A percentile compares a stretch with the other conserved stretches of the same genome.
Evolutionary conservation across 2,329 filamentous ascomycete genomes (phyloP).

Genomic region (Paracoccidioides brasiliensis): DNA sequence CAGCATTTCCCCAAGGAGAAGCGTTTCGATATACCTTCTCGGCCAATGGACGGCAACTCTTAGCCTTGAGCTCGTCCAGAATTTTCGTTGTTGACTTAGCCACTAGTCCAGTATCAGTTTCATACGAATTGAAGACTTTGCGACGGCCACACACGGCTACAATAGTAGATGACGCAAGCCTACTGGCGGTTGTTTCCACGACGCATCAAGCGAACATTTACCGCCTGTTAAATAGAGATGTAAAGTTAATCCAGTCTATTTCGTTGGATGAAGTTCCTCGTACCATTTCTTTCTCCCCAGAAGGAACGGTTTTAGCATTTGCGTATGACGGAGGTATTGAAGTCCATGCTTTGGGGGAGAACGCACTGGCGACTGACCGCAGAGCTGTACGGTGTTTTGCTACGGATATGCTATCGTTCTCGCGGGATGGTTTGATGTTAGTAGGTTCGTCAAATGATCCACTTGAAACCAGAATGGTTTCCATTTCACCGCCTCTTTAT

Average conservation of each 20-base stretch:
- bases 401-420: constrained; percentile 63
- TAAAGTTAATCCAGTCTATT: constrained; percentile 59
- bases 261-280: constrained; percentile 65
- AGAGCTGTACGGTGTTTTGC: constrained; percentile 66
- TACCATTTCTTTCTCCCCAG: constrained; percentile 67
- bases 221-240: constrained; percentile 50
- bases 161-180: constrained; percentile 62
- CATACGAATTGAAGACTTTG: constrained; percentile 66
- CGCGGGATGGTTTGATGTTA: constrained; percentile 63
- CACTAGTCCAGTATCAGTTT: constrained; percentile 47
- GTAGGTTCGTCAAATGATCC: constrained; percentile 59
- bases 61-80: constrained; percentile 74
- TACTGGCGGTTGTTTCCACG: constrained; percentile 66
- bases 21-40: constrained; percentile 76
- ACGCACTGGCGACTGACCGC: constrained; percentile 51
- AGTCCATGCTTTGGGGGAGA: constrained; percentile 59
- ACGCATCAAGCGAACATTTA: constrained; percentile 84
- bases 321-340: constrained; percentile 85
- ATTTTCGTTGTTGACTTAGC: constrained; percentile 66
- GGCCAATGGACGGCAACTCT: constrained; percentile 56
- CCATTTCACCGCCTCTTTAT: constrained; percentile 68
- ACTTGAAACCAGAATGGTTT: constrained; percentile 55
- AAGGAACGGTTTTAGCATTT: constrained; percentile 67
- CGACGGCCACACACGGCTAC: constrained; percentile 63
- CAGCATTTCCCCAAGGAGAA: constrained; percentile 65